Evolutionary conservation across 2,329 filamentous ascomycete species (phyloP).

Genomic region (Colletotrichum truncatum): DNA sequence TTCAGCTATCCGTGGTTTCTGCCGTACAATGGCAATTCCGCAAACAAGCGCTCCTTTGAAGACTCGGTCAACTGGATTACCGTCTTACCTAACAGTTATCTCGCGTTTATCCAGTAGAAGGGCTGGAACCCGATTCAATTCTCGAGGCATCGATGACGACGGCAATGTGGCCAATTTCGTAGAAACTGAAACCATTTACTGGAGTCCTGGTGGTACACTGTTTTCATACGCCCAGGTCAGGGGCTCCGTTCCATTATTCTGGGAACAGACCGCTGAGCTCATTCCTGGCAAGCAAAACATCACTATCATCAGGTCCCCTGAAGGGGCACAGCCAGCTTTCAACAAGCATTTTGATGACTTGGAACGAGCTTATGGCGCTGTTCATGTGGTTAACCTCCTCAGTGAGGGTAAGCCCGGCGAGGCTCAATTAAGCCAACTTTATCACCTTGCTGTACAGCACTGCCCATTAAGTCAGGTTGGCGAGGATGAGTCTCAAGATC

Average conservation of each 20-base stretch:
- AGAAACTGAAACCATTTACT: slow-evolving; percentile 95
- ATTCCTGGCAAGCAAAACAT: slow-evolving; percentile 96
- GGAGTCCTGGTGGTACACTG: slow-evolving; percentile 78
- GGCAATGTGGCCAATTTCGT: slow-evolving; percentile 98
- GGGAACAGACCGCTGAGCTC: slow-evolving; percentile 91
- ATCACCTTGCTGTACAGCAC: slow-evolving; percentile 78
- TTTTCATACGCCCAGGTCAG: slow-evolving; percentile 96
- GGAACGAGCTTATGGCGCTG: slow-evolving; percentile 85
- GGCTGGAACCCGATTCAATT: slow-evolving; percentile 95
- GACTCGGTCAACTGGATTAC: slow-evolving; percentile 72
- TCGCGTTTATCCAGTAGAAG: slow-evolving; percentile 90
- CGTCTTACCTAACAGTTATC: slow-evolving; percentile 87
- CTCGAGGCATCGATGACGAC: slow-evolving; percentile 96
- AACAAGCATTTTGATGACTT: slow-evolving; percentile 94
- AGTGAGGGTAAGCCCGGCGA: slow-evolving; percentile 90
- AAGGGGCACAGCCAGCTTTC: slow-evolving; percentile 94
- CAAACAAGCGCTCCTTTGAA: slow-evolving; percentile 77
- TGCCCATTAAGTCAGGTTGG: slow-evolving; percentile 74
- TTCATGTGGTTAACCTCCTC: slow-evolving; percentile 94
- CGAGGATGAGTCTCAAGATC: slow-evolving; percentile 68
- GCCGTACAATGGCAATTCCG: slow-evolving; percentile 85
- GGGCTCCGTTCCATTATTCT: slow-evolving; percentile 95
- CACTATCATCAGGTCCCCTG: slow-evolving; percentile 83
- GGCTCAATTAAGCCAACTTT: slow-evolving; percentile 82
- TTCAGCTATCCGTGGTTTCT: slow-evolving; percentile 93